Base-by-base conservation (phyloP, 2,329 filamentous ascomycete genomes). In the Cercospora nicotianae region DNA sequence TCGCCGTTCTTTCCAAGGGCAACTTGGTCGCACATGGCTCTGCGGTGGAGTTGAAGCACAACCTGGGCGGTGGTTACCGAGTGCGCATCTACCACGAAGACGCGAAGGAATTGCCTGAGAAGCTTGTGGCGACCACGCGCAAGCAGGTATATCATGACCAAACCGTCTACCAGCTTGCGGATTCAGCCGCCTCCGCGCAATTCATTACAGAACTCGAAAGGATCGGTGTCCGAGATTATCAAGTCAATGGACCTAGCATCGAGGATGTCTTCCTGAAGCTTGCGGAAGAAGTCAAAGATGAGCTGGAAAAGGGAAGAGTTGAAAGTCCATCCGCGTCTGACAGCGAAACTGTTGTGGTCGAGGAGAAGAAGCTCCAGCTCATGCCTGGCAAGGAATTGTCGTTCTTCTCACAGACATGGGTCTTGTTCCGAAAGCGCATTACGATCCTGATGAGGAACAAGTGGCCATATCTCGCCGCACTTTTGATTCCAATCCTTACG, bases 231-330 rank as follows among this genome's bases (percentile, higher is more conserved):
- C 83, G 84, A 16, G 91, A 96, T 67, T 97, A 96, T 77, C 89
- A 93, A 67, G 91, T 97, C 72, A 91, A 91, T 16, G 93, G 93
- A 0, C 94, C 94, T 0, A 96, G 92, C 0, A 93, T 97, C 48
- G 94, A 97, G 77, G 93, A 97, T 72, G 93, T 97, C 0, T 97
- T 97, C 79, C 81, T 97, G 26, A 90, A 92, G 71, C 84, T 97
- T 45, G 92, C 93, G 0, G 91, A 94, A 75, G 93, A 97, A 77
- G 86, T 93, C 67, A 85, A 84, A 66, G 84, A 84, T 5, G 87
- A 90, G 69, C 75, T 65, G 16, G 79, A 80, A 48, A 75, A 76
- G 28, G 72, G 74, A 23, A 65, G 68, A 13, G 70, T 64, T 20
- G 42, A 70, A 1, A 73, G 66, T 18, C 70, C 73, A 2, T 66